Evolutionary conservation across 2,329 filamentous ascomycete genomes (phyloP), one percentile per base, ranked within the genome.

Genomic region (Epichloe glyceriae): DNA sequence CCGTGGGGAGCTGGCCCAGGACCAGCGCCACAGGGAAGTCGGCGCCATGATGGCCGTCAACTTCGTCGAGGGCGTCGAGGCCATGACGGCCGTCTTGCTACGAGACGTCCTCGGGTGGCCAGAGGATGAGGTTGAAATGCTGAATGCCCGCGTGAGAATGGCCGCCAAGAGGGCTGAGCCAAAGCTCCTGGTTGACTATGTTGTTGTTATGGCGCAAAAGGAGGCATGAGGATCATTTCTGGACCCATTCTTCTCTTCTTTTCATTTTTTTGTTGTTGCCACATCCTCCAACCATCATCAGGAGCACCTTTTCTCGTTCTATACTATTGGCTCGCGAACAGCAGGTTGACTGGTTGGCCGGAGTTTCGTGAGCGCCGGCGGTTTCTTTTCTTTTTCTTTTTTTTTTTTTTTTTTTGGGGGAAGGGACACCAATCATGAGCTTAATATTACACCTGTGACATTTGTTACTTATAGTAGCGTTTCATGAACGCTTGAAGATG

Each of bases 91-190:
- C 19, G 66, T 64, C 5, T 51, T 69, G 14, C 62, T 66, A 54
- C 58, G 62, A 14, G 66, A 71, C 12, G 64, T 70, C 0, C 49
- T 70, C 47, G 68, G 66, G 2, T 64, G 67, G 57, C 66, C 62
- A 1, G 57, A 61, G 20, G 70, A 69, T n/a, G 65, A 72, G 51
- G 72, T 75, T 2, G 69, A 74, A 64, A 64, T 70, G 26, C 55
- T 64, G 12, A 62, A 62, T 5, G 48, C 51, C 2, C 46, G 52
- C 0, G 61, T 63, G 1, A 53, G 60, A n/a, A 19, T 55, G 8
- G 57, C 55, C 4, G 54, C 58, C 7, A 57, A 54, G 22, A 60
- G 64, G 46, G 56, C 47, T 15, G 58, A 53, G 10, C 56, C 61
- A 3, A 66, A 69, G 52, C 52, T 62, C 3, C 54, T 64, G 33